Conservation (phyloP, 345 rosid genomes). For the Nephelium lappaceum region DNA sequence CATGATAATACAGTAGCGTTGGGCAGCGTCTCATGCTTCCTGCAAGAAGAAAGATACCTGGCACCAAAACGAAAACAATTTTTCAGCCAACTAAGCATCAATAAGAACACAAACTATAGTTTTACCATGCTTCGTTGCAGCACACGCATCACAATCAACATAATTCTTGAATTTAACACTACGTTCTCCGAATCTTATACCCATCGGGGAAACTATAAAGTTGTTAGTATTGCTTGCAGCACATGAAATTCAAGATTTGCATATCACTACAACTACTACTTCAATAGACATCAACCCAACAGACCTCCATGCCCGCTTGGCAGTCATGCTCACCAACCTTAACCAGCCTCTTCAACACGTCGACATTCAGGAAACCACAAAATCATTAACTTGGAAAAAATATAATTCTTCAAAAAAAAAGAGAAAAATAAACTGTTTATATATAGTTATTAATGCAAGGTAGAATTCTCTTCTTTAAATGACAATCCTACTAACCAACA, state of each 20-base stretch:
- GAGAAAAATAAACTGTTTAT: neutral
- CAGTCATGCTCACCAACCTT: neutral
- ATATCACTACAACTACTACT: neutral
- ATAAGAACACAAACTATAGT: neutral
- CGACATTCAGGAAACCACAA: neutral
- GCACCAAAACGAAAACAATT: slow-evolving; percentile 13
- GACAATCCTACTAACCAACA: neutral
- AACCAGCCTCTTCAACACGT: neutral
- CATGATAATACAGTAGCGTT: slow-evolving; percentile 40
- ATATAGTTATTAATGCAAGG: neutral
- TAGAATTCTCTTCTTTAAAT: too few species aligned
- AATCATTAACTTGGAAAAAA: too few species aligned
- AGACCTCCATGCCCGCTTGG: too few species aligned
- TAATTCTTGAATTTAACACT: neutral
- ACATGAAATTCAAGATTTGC: too few species aligned
- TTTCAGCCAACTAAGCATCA: neutral
- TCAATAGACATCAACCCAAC: neutral
- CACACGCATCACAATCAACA: neutral
- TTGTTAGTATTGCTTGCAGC: neutral
- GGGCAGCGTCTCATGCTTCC: slow-evolving; percentile 37
- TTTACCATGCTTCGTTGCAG: neutral
- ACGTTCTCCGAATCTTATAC: neutral
- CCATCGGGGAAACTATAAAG: neutral
- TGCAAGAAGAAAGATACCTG: slow-evolving; percentile 52
- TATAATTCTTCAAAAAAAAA: too few species aligned